Evolutionary conservation across 371 early-diverging fungal species (phyloP).

Genomic region (Umbelopsis sp.): DNA sequence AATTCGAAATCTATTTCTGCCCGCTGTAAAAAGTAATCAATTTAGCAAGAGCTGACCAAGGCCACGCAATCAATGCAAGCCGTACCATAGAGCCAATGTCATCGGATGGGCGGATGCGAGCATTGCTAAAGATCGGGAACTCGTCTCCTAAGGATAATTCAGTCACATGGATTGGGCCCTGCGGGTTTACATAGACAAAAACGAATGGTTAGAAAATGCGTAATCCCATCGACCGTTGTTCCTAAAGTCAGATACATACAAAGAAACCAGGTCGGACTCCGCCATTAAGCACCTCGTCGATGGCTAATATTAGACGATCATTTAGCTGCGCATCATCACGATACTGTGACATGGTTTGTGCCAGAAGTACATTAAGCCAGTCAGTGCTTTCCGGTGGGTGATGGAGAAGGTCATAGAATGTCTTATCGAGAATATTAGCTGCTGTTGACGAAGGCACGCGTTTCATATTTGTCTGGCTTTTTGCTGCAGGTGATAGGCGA

Average conservation of each 20-base stretch:
- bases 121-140: conserved; percentile 79
- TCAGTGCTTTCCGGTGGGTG: conserved; percentile 83
- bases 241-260: conserved; percentile 42
- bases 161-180: conserved; percentile 87
- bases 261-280: conserved; percentile 80
- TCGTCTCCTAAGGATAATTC: conserved; percentile 89
- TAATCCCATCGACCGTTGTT: neutral
- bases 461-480: conserved; percentile 29
- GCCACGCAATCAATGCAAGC: neutral
- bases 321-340: conserved; percentile 82
- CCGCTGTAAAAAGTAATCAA: conserved; percentile 35
- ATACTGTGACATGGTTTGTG: conserved; percentile 82
- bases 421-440: conserved; percentile 56
- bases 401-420: conserved; percentile 63
- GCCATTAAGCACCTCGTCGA: conserved; percentile 82
- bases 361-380: conserved; percentile 92
- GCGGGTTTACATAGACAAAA: conserved; percentile 13
- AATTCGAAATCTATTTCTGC: conserved; percentile 85
- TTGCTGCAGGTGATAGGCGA: conserved; percentile 43
- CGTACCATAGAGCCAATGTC: conserved; percentile 72
- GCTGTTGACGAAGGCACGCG: conserved; percentile 40
- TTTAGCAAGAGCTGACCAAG: conserved; percentile 24
- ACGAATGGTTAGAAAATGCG: neutral
- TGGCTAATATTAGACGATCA: conserved; percentile 66
- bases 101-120: conserved; percentile 72